Base-by-base conservation (phyloP, 2,329 filamentous ascomycete genomes). In the Lomentospora prolificans region DNA sequence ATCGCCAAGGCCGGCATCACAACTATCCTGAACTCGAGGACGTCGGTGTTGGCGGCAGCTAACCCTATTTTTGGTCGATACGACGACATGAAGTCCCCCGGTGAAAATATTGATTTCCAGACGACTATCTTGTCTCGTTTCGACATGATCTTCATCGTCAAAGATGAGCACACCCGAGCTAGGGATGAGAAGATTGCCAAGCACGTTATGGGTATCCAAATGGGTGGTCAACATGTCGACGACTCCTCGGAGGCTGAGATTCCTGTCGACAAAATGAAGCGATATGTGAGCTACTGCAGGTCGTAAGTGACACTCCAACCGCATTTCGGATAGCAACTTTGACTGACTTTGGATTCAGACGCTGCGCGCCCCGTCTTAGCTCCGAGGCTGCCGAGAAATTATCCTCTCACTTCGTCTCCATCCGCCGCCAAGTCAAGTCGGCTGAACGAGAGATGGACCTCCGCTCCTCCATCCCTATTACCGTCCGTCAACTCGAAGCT, bases 61-160 rank as follows among this genome's bases (percentile, higher is more conserved):
- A 99, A 99, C 69, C 94, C 94, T 0, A 94, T 99, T 58, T 99
- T 97, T 66, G 94, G 94, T 55, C 87, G 94, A 25, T 99, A 99
- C 72, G 94, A 99, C 69, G 94, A 99, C 66, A 86, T 99, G 76
- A 97, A 97, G 71, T 90, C 89, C 0, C 94, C 94, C 0, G 94
- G 94, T 58, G 94, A 99, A 71, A 99, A 99, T 67, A 99, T 99
- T 62, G 94, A 99, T 71, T 99, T 99, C 72, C 94, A 99, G 67
- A 99, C 94, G 0, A 99, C 94, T 3, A 97, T 99, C 65, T 69
- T 99, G 61, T 97, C 92, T 2, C 89, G 94, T 80, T 99, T 99
- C 69, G 94, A 99, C 70, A 96, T 99, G 89, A 97, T 99, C 61
- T 99, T 97, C 75, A 96, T 99, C 62, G 92, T 99, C 60, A 89